Evolutionary conservation across 2,329 filamentous ascomycete genomes (phyloP), one percentile per base, ranked within the genome.

Genomic region (Pseudovirgaria hyperparasitica): DNA sequence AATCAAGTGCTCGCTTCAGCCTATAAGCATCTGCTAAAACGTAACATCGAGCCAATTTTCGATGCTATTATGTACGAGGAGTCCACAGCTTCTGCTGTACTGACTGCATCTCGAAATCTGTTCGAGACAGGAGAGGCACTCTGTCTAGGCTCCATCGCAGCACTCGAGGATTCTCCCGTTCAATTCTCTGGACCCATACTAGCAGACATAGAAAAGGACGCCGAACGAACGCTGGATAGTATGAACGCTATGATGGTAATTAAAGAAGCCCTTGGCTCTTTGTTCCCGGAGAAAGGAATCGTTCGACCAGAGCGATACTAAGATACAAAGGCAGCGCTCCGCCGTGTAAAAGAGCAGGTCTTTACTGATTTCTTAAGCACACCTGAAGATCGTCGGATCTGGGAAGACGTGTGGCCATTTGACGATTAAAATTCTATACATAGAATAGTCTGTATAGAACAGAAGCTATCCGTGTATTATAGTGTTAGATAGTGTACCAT

Each of bases 91-190:
- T 52, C 41, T 27, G 20, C 41, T 4, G 30, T 54, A 22, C 39
- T 55, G 14, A 34, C 48, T 6, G 27, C 52, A 25, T 45, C 43
- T 6, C 42, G 43, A 8, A 52, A 48, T 25, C 34, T 54, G 15
- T 40, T 54, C 23, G 36, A 52, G 9, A 45, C 53, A 27, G 49
- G 48, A 12, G 50, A 55, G 33, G 46, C 38, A 22, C 31, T 36
- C 8, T 55, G 42, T 26, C 34, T 43, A 8, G 22, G 19, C 6
- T 36, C 35, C 36, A 18, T 50, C 6, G 42, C 33, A 10, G 38
- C 49, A 20, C 30, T 49, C 9, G 37, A 50, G 26, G 11, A 32
- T 25, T 39, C 34, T 12, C 41, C 41, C 17, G 36, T 46, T 16
- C 20, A 31, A 2, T 48, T 48, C 27, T 37, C 45, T 13, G 4